These are phyloP conservation scores for Cercospora citrullina DNA, from an alignment of 2,329 filamentous ascomycete genomes.

Conservation along the genomic window DNA sequence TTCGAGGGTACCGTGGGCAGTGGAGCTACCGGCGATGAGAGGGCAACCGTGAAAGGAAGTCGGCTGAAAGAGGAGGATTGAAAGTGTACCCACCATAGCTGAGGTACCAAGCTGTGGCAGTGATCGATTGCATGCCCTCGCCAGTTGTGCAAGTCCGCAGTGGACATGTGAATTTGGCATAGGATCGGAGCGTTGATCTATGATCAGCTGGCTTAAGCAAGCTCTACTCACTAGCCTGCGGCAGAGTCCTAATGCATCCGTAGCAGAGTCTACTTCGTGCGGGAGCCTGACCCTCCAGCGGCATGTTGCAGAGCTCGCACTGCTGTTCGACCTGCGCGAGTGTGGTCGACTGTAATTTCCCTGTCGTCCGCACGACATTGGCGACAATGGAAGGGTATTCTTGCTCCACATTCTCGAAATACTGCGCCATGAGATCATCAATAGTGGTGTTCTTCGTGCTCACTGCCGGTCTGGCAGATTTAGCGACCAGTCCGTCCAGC, in stretches of 20 bases:
- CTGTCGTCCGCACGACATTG: slow-evolving; percentile 91
- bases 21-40: slow-evolving; percentile 27
- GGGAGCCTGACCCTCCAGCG: slow-evolving; percentile 47
- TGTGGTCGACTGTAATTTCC: slow-evolving; percentile 64
- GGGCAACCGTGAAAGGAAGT: slow-evolving; percentile 24
- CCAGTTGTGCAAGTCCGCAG: not conserved
- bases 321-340: slow-evolving; percentile 36
- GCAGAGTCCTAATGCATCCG: slow-evolving; percentile 57
- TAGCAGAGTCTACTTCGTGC: slow-evolving; percentile 60
- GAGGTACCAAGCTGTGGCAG: not conserved
- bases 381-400: slow-evolving; percentile 89
- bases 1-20: slow-evolving; percentile 38
- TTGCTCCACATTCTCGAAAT: slow-evolving; percentile 81
- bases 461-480: slow-evolving; percentile 44
- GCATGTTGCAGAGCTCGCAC: slow-evolving; percentile 71
- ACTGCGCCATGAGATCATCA: slow-evolving; percentile 84
- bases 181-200: not conserved
- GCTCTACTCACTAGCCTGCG: slow-evolving; percentile 14
- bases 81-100: not conserved
- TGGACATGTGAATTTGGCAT: not conserved
- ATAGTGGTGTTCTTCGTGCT: slow-evolving; percentile 80
- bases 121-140: not conserved
- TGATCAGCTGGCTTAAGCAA: not conserved
- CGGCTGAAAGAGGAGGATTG: slow-evolving; percentile 29
- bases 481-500: slow-evolving; percentile 41